Conservation (phyloP, 306 rosid species). For the Argentina anserina region DNA sequence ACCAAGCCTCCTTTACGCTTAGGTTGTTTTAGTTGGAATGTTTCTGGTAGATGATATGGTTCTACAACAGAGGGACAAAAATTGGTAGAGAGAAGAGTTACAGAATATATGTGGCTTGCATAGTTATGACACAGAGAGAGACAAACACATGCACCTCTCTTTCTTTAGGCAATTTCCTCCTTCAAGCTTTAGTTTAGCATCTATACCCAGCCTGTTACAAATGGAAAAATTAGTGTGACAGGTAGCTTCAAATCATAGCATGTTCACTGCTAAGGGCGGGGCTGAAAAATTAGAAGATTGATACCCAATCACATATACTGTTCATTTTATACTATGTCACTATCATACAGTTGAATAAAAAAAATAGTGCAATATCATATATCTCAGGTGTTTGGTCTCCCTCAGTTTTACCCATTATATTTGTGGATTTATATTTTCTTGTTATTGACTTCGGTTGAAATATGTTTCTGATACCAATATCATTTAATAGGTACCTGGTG, state of each 20-base stretch:
- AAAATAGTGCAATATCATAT: neutral
- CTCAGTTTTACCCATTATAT: neutral
- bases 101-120: neutral
- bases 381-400: neutral
- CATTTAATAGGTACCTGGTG: neutral
- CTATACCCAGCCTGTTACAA: neutral
- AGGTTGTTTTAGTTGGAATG: neutral
- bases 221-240: neutral
- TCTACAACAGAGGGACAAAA: neutral
- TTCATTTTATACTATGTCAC: neutral
- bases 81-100: neutral
- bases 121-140: neutral
- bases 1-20: neutral
- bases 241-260: neutral
- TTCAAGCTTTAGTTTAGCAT: neutral
- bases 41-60: neutral
- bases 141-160: neutral
- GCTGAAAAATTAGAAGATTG: neutral
- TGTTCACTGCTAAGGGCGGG: neutral
- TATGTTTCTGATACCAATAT: neutral
- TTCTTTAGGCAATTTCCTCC: neutral
- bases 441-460: neutral
- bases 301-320: neutral
- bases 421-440: neutral
- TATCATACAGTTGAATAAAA: neutral